These are phyloP conservation scores for Diutina sp. DNA, from an alignment of 1,139 yeast species.

Conservation along the genomic window DNA sequence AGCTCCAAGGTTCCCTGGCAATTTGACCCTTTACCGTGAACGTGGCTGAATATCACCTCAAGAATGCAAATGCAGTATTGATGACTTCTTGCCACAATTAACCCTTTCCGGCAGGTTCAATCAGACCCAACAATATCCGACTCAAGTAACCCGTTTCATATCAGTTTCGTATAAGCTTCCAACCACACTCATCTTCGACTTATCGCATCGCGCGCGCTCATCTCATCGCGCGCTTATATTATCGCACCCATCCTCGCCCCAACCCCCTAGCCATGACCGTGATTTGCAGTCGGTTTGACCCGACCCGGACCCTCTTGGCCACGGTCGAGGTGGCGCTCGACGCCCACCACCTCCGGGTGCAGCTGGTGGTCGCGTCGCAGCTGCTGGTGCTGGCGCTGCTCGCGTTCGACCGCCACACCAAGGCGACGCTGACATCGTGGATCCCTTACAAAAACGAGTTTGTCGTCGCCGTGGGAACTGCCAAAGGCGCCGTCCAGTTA, in stretches of 20 bases:
- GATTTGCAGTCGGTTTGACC: conserved; percentile 26
- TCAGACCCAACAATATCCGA: no score
- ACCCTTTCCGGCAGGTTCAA: no score
- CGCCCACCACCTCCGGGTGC: conserved; percentile 59
- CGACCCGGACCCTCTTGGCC: conserved; percentile 48
- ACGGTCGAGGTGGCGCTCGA: conserved; percentile 62
- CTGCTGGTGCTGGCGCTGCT: conserved; percentile 26
- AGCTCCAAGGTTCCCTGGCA: no score
- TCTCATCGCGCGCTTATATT: neutral
- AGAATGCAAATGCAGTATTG: no score
- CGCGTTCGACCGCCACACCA: conserved; percentile 42
- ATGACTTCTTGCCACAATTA: no score
- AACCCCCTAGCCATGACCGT: neutral
- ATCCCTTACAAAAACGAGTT: conserved; percentile 20
- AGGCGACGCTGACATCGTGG: conserved; percentile 49
- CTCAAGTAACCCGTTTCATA: no score
- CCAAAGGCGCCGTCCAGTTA: conserved; percentile 49
- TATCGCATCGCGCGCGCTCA: neutral
- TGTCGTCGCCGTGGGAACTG: conserved; percentile 51
- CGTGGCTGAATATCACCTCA: no score
- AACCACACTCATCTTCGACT: neutral
- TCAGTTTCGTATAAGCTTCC: neutral
- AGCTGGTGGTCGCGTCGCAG: conserved; percentile 29
- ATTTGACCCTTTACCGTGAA: no score
- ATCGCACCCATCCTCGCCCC: neutral